These are phyloP conservation scores for Panaeolus cyanescens DNA, from an alignment of 768 basidiomycete species.

Conservation along the genomic window DNA sequence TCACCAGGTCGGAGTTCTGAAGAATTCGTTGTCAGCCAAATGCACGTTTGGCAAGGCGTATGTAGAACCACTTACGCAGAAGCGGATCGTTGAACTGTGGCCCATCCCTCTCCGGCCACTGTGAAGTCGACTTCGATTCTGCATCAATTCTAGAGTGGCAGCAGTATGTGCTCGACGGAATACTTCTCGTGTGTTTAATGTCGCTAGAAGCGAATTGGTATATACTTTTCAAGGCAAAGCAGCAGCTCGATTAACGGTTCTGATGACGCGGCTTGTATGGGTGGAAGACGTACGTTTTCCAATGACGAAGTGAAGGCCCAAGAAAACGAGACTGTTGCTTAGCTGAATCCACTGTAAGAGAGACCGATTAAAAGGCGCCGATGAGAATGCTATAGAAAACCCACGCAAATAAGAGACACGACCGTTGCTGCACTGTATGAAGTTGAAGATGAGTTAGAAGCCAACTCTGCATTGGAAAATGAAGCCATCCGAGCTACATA, in stretches of 20 bases:
- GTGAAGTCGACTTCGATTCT: slow-evolving; percentile 7
- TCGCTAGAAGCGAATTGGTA: slow-evolving; percentile 45
- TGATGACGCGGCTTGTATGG: neutral
- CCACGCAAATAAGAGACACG: slow-evolving; percentile 45
- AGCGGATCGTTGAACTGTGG: neutral
- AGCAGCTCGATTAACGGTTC: neutral
- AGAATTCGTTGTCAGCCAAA: neutral
- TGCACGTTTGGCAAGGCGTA: neutral
- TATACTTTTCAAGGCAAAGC: slow-evolving; percentile 34
- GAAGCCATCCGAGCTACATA: too few relatives aligned
- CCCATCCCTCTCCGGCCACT: neutral
- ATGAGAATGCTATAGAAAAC: slow-evolving; percentile 10
- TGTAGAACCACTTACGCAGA: neutral
- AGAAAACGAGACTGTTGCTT: slow-evolving; percentile 40
- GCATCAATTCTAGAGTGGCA: neutral
- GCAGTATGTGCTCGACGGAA: slow-evolving; percentile 7
- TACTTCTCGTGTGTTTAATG: slow-evolving; percentile 11
- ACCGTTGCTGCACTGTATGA: slow-evolving; percentile 36
- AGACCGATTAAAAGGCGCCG: neutral
- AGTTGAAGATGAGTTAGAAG: neutral
- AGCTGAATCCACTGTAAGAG: slow-evolving; percentile 41
- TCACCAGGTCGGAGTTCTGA: neutral
- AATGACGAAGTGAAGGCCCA: slow-evolving; percentile 47
- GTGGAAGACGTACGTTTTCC: slow-evolving; percentile 31
- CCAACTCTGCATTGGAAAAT: neutral